Percentiles rank a stretch among this genome's conserved stretches.
Evolutionary conservation across 306 rosid species (phyloP).

Genomic region (Mimosa bimucronata): DNA sequence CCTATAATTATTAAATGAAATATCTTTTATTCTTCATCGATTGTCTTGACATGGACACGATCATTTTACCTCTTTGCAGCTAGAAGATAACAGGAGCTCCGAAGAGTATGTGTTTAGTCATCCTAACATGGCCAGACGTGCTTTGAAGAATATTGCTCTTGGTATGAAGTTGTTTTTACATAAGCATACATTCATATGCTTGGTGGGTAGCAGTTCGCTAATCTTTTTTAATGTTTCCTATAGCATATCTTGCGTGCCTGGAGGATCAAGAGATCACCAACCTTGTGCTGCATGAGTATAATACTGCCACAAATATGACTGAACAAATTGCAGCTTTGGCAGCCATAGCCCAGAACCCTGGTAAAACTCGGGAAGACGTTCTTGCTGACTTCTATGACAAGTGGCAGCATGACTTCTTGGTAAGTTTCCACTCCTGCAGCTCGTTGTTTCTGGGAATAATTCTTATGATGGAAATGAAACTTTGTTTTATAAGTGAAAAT

Average conservation of each 20-base stretch:
- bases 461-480: constrained; percentile 14
- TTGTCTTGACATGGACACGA: constrained; percentile 8
- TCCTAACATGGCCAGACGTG: constrained; percentile 81
- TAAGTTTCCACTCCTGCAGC: constrained; percentile 36
- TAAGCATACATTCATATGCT: constrained; percentile 29
- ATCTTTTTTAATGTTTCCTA: constrained; percentile 25
- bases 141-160: constrained; percentile 88
- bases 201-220: constrained; percentile 26
- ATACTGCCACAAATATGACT: constrained; percentile 91
- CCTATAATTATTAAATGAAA: constrained; percentile 28
- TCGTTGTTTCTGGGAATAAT: constrained; percentile 30
- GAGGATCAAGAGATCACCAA: constrained; percentile 60
- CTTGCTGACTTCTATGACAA: constrained; percentile 83
- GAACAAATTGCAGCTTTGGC: constrained; percentile 96
- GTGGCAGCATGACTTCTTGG: constrained; percentile 96
- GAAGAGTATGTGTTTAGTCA: constrained; percentile 75
- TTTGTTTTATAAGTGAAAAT: too few relatives aligned
- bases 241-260: constrained; percentile 83
- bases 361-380: constrained; percentile 80
- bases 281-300: constrained; percentile 71
- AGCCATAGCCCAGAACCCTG: constrained; percentile 85
- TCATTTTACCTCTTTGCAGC: constrained; percentile 53
- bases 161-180: constrained; percentile 51
- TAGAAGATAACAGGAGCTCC: constrained; percentile 71
- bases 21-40: constrained; percentile 26